Conservation (phyloP, 148 eudicot species). For the Diospyros lotus region DNA sequence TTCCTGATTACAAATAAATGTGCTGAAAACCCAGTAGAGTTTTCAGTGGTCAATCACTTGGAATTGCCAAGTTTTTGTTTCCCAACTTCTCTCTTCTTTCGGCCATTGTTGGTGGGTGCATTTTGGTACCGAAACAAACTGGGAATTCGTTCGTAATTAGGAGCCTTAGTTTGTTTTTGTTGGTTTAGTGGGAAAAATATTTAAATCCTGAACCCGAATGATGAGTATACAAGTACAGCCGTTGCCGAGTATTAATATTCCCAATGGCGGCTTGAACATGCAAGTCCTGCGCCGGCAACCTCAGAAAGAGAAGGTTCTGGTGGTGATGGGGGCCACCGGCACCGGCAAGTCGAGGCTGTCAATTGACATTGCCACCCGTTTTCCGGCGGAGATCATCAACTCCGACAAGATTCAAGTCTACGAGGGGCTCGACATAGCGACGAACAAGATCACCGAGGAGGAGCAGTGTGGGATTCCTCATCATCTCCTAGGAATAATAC, state of each 20-base stretch:
- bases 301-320: conserved; percentile 59
- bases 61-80: too few relatives aligned
- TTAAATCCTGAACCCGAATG: too few relatives aligned
- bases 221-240: background rate
- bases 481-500: conserved; percentile 52
- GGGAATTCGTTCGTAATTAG: too few relatives aligned
- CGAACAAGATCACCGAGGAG: conserved; percentile 63
- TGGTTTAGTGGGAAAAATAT: too few relatives aligned
- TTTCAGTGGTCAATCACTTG: too few relatives aligned
- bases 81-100: too few relatives aligned
- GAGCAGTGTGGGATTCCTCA: conserved; percentile 70
- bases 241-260: conserved; percentile 19
- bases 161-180: too few relatives aligned
- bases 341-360: conserved; percentile 84
- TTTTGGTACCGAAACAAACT: too few relatives aligned
- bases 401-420: conserved; percentile 83
- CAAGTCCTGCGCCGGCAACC: conserved; percentile 22
- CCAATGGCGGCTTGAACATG: conserved; percentile 13
- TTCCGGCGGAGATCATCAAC: conserved; percentile 62
- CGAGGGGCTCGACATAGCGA: conserved; percentile 63
- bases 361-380: conserved; percentile 62
- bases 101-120: too few relatives aligned
- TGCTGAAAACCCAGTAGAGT: too few relatives aligned
- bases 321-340: conserved; percentile 86
- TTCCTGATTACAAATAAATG: too few relatives aligned